Evolutionary conservation across 352 stramenopile genomes (phyloP).

Genomic region (Pythium phragmiticola): DNA sequence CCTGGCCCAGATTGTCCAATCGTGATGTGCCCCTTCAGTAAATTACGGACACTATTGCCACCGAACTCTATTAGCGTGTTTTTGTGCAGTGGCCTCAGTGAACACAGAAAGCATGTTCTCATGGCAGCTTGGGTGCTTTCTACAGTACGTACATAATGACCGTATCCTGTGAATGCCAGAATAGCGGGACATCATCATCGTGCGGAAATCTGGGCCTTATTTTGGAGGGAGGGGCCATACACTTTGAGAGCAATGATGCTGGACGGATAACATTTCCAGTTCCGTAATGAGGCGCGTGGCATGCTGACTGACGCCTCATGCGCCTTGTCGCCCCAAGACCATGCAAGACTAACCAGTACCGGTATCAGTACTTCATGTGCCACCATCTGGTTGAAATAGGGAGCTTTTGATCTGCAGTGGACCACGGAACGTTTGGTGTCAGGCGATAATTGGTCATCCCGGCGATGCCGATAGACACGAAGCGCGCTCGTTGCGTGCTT

Average conservation of each 20-base stretch:
- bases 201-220: too few species aligned
- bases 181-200: too few species aligned
- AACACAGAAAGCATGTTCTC: too few species aligned
- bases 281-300: too few species aligned
- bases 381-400: slow-evolving; percentile 14
- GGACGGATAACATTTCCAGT: too few species aligned
- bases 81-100: slow-evolving; percentile 4
- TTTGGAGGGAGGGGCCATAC: too few species aligned
- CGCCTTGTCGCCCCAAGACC: slow-evolving; percentile 1
- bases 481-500: slow-evolving; percentile 9
- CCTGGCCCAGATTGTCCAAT: slow-evolving; percentile 21
- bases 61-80: slow-evolving; percentile 20
- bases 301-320: slow-evolving; percentile 2
- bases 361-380: slow-evolving; percentile 6
- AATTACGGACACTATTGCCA: slow-evolving; percentile 24
- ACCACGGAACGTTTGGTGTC: background rate
- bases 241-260: too few species aligned
- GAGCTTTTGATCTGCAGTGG: background rate
- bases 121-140: too few species aligned
- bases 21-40: slow-evolving; percentile 15
- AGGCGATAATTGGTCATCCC: background rate
- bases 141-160: too few species aligned
- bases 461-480: slow-evolving; percentile 18
- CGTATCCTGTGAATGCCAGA: too few species aligned
- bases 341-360: background rate